Conservation (phyloP, 2,329 filamentous ascomycete species). For the Fusarium sp. region DNA sequence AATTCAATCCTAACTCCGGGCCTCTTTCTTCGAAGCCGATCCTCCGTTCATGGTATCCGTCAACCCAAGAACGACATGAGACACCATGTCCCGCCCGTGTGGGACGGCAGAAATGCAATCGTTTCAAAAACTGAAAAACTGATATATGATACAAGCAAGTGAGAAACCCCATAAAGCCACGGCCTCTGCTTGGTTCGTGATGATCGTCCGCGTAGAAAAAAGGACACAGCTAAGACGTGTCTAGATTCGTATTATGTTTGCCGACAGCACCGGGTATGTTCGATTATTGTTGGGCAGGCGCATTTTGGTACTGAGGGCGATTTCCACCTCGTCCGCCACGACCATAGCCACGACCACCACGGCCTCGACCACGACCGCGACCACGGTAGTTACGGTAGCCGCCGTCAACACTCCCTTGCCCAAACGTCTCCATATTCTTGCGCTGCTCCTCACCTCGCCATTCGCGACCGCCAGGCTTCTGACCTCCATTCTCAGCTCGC, state of each 20-base stretch:
- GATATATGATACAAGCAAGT: conserved; percentile 47
- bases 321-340: conserved; percentile 57
- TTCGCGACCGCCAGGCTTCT: conserved; percentile 81
- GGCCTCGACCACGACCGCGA: conserved; percentile 78
- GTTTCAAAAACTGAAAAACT: conserved; percentile 41
- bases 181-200: conserved; percentile 13
- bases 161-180: conserved; percentile 26
- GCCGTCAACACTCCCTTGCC: conserved; percentile 92
- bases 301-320: conserved; percentile 49
- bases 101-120: conserved; percentile 38
- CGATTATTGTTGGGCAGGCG: conserved; percentile 46
- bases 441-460: conserved; percentile 94
- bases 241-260: conserved; percentile 7
- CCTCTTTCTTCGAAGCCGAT: conserved; percentile 35
- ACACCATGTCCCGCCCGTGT: conserved; percentile 27
- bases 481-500: conserved; percentile 76
- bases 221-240: conserved; percentile 6
- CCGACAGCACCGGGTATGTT: background rate
- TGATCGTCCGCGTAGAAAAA: conserved; percentile 7
- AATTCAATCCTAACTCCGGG: conserved; percentile 47
- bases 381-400: conserved; percentile 82
- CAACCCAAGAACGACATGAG: conserved; percentile 22
- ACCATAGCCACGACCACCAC: conserved; percentile 54
- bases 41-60: conserved; percentile 29
- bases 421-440: conserved; percentile 97